Evolutionary conservation across 352 stramenopile species (phyloP).

Genomic region (Pythium vanterpoolii): DNA sequence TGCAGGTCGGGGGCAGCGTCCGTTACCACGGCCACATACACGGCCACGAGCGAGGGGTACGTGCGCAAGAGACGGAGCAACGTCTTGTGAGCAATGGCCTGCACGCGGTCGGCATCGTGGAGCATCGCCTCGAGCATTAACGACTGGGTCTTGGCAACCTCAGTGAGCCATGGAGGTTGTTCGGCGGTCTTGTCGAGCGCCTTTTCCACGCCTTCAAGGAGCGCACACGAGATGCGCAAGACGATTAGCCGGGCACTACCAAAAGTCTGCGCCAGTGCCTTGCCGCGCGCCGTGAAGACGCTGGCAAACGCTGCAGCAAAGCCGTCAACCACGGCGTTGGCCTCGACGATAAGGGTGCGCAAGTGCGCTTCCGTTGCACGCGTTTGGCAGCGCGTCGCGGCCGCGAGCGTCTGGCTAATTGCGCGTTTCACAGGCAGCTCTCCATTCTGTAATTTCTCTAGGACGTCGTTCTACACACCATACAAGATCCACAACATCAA

Average conservation of each 20-base stretch:
- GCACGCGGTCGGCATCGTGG: constrained; percentile 37
- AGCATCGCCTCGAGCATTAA: constrained; percentile 56
- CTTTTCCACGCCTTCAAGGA: constrained; percentile 36
- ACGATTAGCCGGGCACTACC: constrained; percentile 45
- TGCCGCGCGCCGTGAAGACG: constrained; percentile 38
- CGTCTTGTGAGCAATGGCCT: constrained; percentile 41
- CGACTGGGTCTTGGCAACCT: constrained; percentile 48
- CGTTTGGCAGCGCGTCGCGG: constrained; percentile 50
- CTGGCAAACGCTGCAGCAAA: constrained; percentile 51
- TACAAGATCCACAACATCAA: neutral
- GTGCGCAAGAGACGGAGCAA: constrained; percentile 44
- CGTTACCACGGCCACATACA: constrained; percentile 38
- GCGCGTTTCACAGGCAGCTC: constrained; percentile 63
- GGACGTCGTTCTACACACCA: constrained; percentile 49
- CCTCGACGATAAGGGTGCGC: constrained; percentile 41
- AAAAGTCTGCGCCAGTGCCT: constrained; percentile 51
- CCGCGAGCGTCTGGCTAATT: constrained; percentile 54
- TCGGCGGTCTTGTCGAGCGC: neutral
- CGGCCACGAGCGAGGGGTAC: constrained; percentile 33
- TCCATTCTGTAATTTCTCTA: constrained; percentile 56
- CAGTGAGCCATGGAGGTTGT: constrained; percentile 35
- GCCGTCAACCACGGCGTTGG: constrained; percentile 28
- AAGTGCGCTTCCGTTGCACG: constrained; percentile 56
- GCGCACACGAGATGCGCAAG: constrained; percentile 50
- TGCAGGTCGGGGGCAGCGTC: constrained; percentile 34